Evolutionary conservation across 2,329 filamentous ascomycete species (phyloP).

Genomic region (Thelonectria discophora): DNA sequence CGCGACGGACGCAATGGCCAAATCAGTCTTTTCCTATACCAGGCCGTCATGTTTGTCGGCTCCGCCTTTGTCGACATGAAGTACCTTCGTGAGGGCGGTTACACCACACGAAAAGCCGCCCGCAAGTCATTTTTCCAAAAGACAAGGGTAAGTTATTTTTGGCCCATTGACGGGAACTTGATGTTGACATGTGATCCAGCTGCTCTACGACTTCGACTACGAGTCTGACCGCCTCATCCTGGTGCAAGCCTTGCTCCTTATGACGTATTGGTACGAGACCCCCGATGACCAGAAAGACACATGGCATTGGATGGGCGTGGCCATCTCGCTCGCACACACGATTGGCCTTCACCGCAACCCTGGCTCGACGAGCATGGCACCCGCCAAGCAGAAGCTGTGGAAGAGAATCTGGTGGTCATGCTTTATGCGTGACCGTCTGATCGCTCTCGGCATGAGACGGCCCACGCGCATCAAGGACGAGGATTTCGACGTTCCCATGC

Average conservation of each 20-base stretch:
- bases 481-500: conserved; percentile 93
- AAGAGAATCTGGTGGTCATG: conserved; percentile 98
- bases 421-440: conserved; percentile 92
- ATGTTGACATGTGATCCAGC: conserved; percentile 53
- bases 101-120: conserved; percentile 78
- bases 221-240: conserved; percentile 89
- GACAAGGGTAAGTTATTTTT: conserved; percentile 71
- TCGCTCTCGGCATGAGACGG: conserved; percentile 91
- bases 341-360: conserved; percentile 93
- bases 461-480: conserved; percentile 92
- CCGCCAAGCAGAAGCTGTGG: conserved; percentile 81
- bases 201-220: conserved; percentile 95
- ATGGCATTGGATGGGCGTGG: conserved; percentile 99
- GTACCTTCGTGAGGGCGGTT: conserved; percentile 79
- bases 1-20: conserved; percentile 75
- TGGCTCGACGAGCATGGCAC: conserved; percentile 76
- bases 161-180: conserved; percentile 6
- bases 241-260: conserved; percentile 86
- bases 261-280: conserved; percentile 98
- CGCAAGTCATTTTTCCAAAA: conserved; percentile 90
- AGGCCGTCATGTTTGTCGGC: conserved; percentile 93
- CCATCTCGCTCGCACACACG: conserved; percentile 90
- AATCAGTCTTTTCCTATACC: conserved; percentile 87
- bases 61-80: conserved; percentile 88
- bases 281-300: conserved; percentile 97